Evolutionary conservation across 2,329 filamentous ascomycete genomes (phyloP), one percentile per base, ranked within the genome.

Genomic region (Dissoconium aciculare): DNA sequence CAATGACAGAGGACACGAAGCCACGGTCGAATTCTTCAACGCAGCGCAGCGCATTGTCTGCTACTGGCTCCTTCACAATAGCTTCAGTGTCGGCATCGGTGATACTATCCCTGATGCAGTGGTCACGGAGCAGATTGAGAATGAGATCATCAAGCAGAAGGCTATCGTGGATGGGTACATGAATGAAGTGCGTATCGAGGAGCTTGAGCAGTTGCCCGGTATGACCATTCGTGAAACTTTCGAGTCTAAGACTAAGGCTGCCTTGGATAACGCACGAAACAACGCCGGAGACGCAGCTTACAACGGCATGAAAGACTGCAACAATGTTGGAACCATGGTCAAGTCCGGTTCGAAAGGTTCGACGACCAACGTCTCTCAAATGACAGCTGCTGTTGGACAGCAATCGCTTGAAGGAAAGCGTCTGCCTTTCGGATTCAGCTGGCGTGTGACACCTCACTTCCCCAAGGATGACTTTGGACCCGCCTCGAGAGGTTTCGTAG

Each of bases 221-320:
- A 94, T 98, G 85, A 98, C 91, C 43, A 79, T 98, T 37, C 80
- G 91, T 64, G 84, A 93, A 52, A 95, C 89, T 0, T 98, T 99
- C 52, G 89, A 99, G 60, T 91, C 80, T 62, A 87, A 91, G 60
- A 89, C 94, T 17, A 92, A 87, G 28, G 84, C 85, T 56, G 82
- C 82, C 34, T 66, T 98, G 32, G 95, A 98, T 60, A 82, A 78
- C 41, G 87, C 87, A 52, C 87, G 87, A 78, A 89, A 98, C 53
- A 80, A 85, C 56, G 89, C 89, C 51, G 89, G 89, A 75, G 87
- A 78, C 13, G 79, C 76, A 30, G 92, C 89, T 1, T 81, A 91
- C 58, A 78, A 83, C 60, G 84, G 80, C 66, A 62, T 98, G 54
- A 94, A 93, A 62, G 83, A 94, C 58, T 66, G 80, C 48, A 98